A percentile compares a stretch with the other conserved stretches of the same genome.
Conservation (phyloP, 495 filamentous ascomycete species). For the Neurospora sp. region DNA sequence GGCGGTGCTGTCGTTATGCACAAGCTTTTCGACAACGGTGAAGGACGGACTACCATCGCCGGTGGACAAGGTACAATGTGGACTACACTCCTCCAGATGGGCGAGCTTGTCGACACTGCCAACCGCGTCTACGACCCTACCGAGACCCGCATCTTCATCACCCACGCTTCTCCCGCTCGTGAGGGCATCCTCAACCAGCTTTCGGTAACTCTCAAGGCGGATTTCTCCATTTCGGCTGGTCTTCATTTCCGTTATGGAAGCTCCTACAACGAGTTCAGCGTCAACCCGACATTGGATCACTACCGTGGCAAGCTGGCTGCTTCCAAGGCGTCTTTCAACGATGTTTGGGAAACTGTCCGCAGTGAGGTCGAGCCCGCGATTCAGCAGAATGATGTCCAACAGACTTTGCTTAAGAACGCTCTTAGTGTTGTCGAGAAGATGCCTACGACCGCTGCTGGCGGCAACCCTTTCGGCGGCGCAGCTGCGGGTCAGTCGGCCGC, state of each 20-base stretch:
- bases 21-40: constrained; percentile 98
- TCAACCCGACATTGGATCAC: constrained; percentile 95
- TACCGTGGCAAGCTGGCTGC: constrained; percentile 99
- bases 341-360: constrained; percentile 99
- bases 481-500: constrained; percentile 50
- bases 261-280: constrained; percentile 99
- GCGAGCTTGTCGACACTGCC: constrained; percentile 94
- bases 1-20: constrained; percentile 99
- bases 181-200: constrained; percentile 97
- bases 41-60: constrained; percentile 94
- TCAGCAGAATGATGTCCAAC: constrained; percentile 81
- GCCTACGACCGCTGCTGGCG: constrained; percentile 86
- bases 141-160: constrained; percentile 96
- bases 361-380: constrained; percentile 90
- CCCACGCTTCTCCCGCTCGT: constrained; percentile 91
- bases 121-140: constrained; percentile 97
- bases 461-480: constrained; percentile 90
- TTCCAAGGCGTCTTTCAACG: constrained; percentile 96
- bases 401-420: constrained; percentile 81
- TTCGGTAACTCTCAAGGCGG: constrained; percentile 93
- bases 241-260: constrained; percentile 98
- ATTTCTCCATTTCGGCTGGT: constrained; percentile 96
- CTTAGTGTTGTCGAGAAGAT: constrained; percentile 89
- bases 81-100: constrained; percentile 97
- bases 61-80: constrained; percentile 99